A percentile compares a stretch with the other conserved stretches of the same genome.
Conservation (phyloP, 2,329 filamentous ascomycete genomes). For the Ascochyta pisi region DNA sequence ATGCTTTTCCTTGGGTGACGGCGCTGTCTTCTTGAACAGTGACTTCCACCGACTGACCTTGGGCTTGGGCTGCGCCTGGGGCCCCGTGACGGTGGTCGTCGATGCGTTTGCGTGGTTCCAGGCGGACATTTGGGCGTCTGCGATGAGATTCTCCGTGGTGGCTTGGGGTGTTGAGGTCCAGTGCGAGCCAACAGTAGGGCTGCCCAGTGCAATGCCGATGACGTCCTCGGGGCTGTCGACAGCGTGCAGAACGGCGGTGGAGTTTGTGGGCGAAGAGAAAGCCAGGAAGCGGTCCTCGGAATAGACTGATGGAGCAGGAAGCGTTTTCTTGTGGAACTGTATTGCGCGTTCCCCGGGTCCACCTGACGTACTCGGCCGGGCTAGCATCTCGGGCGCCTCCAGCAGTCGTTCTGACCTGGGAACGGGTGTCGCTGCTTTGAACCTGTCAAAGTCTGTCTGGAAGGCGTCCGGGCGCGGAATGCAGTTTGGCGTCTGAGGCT, state of each 20-base stretch:
- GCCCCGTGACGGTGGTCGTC: constrained; percentile 17
- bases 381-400: constrained; percentile 40
- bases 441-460: constrained; percentile 40
- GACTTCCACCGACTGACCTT: constrained; percentile 51
- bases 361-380: constrained; percentile 46
- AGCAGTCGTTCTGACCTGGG: constrained; percentile 33
- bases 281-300: constrained; percentile 35
- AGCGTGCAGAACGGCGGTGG: constrained; percentile 41
- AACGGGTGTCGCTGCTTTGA: constrained; percentile 39
- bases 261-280: constrained; percentile 38
- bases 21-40: constrained; percentile 44
- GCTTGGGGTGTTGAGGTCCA: constrained; percentile 37
- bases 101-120: constrained; percentile 8
- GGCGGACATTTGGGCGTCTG: constrained; percentile 20
- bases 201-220: constrained; percentile 51
- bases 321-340: constrained; percentile 47
- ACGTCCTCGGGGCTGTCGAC: constrained; percentile 39
- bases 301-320: constrained; percentile 34
- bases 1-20: constrained; percentile 31
- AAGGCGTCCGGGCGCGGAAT: constrained; percentile 33
- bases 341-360: constrained; percentile 43
- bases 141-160: constrained; percentile 16
- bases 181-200: constrained; percentile 43
- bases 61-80: constrained; percentile 35
- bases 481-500: constrained; percentile 21